These are phyloP conservation scores for Drechslerella stenobrocha DNA, from an alignment of 2,329 filamentous ascomycete genomes.

Conservation along the genomic window DNA sequence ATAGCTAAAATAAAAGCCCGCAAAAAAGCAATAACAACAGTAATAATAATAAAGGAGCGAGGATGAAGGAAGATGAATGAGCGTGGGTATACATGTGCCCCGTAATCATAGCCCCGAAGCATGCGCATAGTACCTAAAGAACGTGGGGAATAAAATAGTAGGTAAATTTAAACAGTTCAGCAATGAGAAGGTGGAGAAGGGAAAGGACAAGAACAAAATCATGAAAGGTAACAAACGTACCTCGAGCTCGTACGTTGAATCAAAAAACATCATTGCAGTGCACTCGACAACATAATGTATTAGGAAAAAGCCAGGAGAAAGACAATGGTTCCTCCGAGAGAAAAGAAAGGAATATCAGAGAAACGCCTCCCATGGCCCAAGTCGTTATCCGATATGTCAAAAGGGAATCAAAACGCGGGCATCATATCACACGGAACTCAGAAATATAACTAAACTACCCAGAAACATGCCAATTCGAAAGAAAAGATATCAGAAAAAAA, in stretches of 20 bases:
- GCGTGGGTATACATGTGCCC: too few relatives aligned
- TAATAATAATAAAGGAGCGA: slow-evolving; percentile 31
- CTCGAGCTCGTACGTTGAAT: too few relatives aligned
- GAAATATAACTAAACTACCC: not conserved
- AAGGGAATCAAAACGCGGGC: slow-evolving; percentile 23
- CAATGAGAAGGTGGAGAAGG: too few relatives aligned
- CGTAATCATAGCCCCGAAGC: too few relatives aligned
- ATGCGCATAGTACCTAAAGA: not conserved
- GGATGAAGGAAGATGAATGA: not conserved
- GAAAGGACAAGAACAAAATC: too few relatives aligned
- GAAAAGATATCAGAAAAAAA: slow-evolving; percentile 17
- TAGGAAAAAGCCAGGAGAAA: too few relatives aligned
- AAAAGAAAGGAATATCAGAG: slow-evolving; percentile 17
- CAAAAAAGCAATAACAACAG: slow-evolving; percentile 29
- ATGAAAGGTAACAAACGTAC: too few relatives aligned
- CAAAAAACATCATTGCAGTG: too few relatives aligned
- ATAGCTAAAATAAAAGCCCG: not conserved
- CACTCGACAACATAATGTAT: too few relatives aligned
- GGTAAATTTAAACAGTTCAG: slow-evolving; percentile 8
- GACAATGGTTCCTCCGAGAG: too few relatives aligned
- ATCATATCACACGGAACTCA: slow-evolving; percentile 22
- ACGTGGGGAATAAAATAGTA: too few relatives aligned
- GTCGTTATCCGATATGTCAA: slow-evolving; percentile 35
- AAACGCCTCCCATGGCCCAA: slow-evolving; percentile 49
- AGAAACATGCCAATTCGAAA: slow-evolving; percentile 33